Evolutionary conservation across 768 basidiomycete genomes (phyloP), one percentile per base, ranked within the genome.

Genomic region (Royoungia palumana): DNA sequence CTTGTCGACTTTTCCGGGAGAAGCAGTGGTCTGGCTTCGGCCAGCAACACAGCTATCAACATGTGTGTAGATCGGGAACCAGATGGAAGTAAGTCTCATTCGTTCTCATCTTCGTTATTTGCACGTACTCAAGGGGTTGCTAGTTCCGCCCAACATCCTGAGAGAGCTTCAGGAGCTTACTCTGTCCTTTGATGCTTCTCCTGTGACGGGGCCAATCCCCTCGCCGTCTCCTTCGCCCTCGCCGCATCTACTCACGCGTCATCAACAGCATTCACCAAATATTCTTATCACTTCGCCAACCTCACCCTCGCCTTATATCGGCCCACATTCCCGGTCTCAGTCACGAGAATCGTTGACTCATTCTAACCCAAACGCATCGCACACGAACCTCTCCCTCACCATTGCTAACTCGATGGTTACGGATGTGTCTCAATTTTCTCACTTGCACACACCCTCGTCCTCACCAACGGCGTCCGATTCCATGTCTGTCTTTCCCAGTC

Each of bases 201-300:
- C 62, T 6, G 9, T 51, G 20, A 22, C 57, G 10, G 43, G 53
- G 27, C 16, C 54, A 8, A 44, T 62, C 2, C 56, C 48, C 12
- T 66, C 65, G 0, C 62, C 65, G 1, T 68, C 64, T 0, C 66
- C 64, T 0, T 68, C 64, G 0, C 62, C 60, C 2, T 64, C 64
- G 2, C 66, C 64, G 0, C 49, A 61, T 40, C 25, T 43, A 27
- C 41, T 51, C 10, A 39, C 50, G 4, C 50, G 49, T 5, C 54
- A 46, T 7, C 64, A 41, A 11, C 64, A 44, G 13, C 49, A 67
- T 35, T 79, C 74, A 45, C 85, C 87, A 9, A 84, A 87, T 55
- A 87, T 89, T 56, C 85, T 76, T 61, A 74, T 90, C 56, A 89
- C 85, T 4, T 82, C 83, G 0, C 85, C 87, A 3, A 68, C 70